Percentiles rank a stretch among this genome's conserved stretches.
These are phyloP conservation scores for Crucihimalaya himalaica DNA, from an alignment of 345 rosid species.

Conservation along the genomic window DNA sequence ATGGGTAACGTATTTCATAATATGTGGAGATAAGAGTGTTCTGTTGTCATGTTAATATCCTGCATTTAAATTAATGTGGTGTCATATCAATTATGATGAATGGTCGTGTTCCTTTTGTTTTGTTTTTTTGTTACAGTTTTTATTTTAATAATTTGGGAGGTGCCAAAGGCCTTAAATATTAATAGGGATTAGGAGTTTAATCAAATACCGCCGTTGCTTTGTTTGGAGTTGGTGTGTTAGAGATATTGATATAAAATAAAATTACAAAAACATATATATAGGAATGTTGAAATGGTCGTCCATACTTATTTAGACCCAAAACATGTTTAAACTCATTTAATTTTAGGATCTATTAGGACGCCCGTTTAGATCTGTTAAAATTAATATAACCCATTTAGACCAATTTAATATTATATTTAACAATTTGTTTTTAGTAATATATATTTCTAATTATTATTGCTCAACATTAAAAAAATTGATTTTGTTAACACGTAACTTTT, in stretches of 20 bases:
- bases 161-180: conserved; percentile 8
- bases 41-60: conserved; percentile 19
- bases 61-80: conserved; percentile 15
- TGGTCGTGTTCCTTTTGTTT: neutral
- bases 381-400: no score
- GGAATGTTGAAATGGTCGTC: no score
- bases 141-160: conserved; percentile 17
- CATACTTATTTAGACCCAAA: no score
- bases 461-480: no score
- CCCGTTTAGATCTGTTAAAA: no score
- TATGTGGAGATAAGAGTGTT: conserved; percentile 25
- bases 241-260: neutral
- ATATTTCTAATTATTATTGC: no score
- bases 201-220: neutral
- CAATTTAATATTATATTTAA: no score
- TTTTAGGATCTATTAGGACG: no score
- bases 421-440: no score
- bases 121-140: neutral
- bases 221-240: conserved; percentile 8
- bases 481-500: no score
- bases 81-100: conserved; percentile 19
- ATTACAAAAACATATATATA: neutral
- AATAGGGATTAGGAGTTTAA: neutral
- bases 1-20: conserved; percentile 31
- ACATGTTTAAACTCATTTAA: no score